A percentile compares a stretch with the other conserved stretches of the same genome.
Evolutionary conservation across 768 basidiomycete species (phyloP).

Genomic region (Clathrus columnatus): DNA sequence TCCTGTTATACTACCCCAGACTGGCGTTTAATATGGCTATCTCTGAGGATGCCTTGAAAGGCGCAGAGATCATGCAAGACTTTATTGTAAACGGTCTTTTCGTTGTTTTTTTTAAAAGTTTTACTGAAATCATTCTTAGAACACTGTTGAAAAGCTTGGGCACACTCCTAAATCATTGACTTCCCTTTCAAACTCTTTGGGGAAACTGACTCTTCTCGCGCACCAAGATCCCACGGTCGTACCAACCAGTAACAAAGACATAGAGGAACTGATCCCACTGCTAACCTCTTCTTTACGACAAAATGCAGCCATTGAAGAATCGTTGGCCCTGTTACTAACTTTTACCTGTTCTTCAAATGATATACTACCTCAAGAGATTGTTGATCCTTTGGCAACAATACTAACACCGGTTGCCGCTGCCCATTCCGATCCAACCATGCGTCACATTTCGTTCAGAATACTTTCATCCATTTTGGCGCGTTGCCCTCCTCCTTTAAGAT

Average conservation of each 20-base stretch:
- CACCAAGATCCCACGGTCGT: constrained; percentile 14
- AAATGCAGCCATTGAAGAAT: constrained; percentile 48
- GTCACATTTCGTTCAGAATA: constrained; percentile 55
- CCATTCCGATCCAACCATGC: constrained; percentile 48
- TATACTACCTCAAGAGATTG: constrained; percentile 35
- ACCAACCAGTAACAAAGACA: constrained; percentile 25
- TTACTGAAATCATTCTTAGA: constrained; percentile 14
- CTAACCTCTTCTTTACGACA: constrained; percentile 40
- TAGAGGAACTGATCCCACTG: constrained; percentile 20
- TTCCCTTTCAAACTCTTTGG: constrained; percentile 5
- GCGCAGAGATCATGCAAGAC: constrained; percentile 27
- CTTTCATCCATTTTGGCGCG: constrained; percentile 45
- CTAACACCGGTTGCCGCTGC: constrained; percentile 51
- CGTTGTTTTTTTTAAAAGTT: neutral
- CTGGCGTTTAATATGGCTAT: constrained; percentile 28
- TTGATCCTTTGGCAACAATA: constrained; percentile 38
- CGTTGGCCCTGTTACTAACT: constrained; percentile 46
- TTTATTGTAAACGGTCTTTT: constrained; percentile 27
- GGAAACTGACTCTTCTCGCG: constrained; percentile 21
- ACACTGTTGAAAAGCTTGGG: constrained; percentile 29
- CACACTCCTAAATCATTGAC: constrained; percentile 12
- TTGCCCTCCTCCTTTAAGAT: constrained; percentile 37
- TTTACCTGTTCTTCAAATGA: constrained; percentile 15
- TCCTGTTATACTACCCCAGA: constrained; percentile 38
- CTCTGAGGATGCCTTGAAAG: constrained; percentile 30